Conservation (phyloP, 495 filamentous ascomycete genomes). For the Aspergillus sparsus region DNA sequence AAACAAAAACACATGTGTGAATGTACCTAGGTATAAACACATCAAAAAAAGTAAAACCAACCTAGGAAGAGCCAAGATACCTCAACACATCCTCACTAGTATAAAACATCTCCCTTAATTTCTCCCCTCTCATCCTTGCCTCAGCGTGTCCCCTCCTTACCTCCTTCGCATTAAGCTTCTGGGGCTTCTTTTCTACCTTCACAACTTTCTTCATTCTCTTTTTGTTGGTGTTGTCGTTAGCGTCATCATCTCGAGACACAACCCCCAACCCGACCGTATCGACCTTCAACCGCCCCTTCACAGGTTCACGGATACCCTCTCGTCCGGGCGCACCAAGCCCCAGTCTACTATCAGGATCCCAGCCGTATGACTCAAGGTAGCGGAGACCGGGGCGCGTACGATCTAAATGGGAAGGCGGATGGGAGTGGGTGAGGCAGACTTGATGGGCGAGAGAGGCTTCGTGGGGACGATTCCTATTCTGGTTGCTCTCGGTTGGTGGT, state of each 20-base stretch:
- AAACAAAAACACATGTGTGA: too few species aligned
- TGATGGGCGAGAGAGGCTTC: conserved; percentile 79
- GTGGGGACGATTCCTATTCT: conserved; percentile 47
- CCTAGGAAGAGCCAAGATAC: conserved; percentile 58
- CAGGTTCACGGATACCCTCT: conserved; percentile 72
- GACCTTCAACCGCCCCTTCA: conserved; percentile 72
- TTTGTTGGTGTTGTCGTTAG: conserved; percentile 30
- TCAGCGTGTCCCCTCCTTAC: conserved; percentile 59
- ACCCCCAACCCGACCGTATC: conserved; percentile 73
- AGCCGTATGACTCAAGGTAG: conserved; percentile 76
- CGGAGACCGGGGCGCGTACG: conserved; percentile 74
- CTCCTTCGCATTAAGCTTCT: conserved; percentile 70
- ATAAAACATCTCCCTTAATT: conserved; percentile 66
- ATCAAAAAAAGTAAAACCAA: too few species aligned
- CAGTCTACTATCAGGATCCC: conserved; percentile 77
- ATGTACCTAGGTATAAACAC: too few species aligned
- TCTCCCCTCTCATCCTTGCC: conserved; percentile 63
- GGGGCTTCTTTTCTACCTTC: conserved; percentile 46
- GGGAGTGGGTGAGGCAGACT: conserved; percentile 73
- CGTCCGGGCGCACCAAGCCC: conserved; percentile 69
- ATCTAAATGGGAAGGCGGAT: conserved; percentile 82
- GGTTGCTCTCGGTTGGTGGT: conserved; percentile 1
- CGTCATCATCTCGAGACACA: conserved; percentile 17
- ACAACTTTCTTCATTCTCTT: conserved; percentile 29
- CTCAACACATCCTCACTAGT: conserved; percentile 67